Evolutionary conservation across 495 filamentous ascomycete genomes (phyloP).

Genomic region (Aspergillus diversus): DNA sequence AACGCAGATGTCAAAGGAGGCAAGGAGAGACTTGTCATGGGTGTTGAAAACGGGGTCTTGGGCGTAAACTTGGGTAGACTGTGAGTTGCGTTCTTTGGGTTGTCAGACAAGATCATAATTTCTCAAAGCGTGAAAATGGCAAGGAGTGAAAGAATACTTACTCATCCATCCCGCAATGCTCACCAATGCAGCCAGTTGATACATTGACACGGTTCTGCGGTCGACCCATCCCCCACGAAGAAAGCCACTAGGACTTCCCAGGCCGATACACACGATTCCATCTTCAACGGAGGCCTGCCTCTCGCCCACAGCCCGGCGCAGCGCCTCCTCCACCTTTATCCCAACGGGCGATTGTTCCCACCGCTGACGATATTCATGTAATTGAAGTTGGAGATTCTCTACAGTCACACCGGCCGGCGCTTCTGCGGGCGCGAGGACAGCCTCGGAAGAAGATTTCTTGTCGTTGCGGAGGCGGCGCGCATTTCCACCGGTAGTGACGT

Average conservation of each 20-base stretch:
- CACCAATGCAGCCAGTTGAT: slow-evolving; percentile 66
- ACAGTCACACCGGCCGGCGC: slow-evolving; percentile 41
- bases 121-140: slow-evolving; percentile 6
- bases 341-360: slow-evolving; percentile 40
- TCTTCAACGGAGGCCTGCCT: slow-evolving; percentile 18
- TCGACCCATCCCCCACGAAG: slow-evolving; percentile 52
- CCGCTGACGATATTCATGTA: slow-evolving; percentile 26
- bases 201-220: slow-evolving; percentile 47
- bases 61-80: slow-evolving; percentile 46
- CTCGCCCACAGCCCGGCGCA: slow-evolving; percentile 3
- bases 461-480: slow-evolving; percentile 25
- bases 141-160: slow-evolving; percentile 16
- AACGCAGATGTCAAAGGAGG: slow-evolving; percentile 53
- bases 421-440: slow-evolving; percentile 33
- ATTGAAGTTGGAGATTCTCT: slow-evolving; percentile 41
- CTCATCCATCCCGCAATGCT: slow-evolving; percentile 46
- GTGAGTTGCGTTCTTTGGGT: slow-evolving; percentile 1
- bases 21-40: slow-evolving; percentile 62
- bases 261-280: slow-evolving; percentile 53
- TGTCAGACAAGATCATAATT: not conserved
- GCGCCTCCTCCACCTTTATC: slow-evolving; percentile 19
- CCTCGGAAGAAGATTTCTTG: slow-evolving; percentile 3
- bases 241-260: slow-evolving; percentile 56
- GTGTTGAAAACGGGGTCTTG: slow-evolving; percentile 75
- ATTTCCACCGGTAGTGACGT: slow-evolving; percentile 45